A percentile compares a stretch with the other conserved stretches of the same genome.
These are phyloP conservation scores for Leishmania braziliensis DNA, from an alignment of 208 protist genomes.

Conservation along the genomic window DNA sequence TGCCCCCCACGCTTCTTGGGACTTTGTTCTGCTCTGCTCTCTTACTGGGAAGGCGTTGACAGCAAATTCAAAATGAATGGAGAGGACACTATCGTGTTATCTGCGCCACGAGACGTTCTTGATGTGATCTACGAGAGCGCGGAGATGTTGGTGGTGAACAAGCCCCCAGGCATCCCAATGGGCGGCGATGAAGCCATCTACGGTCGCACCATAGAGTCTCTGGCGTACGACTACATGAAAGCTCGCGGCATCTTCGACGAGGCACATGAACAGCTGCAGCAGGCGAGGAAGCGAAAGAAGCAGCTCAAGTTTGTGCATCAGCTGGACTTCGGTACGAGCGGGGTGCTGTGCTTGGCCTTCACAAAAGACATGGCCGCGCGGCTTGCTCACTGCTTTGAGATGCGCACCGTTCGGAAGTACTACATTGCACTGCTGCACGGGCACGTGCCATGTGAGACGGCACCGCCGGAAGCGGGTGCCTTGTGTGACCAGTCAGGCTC, in stretches of 20 bases:
- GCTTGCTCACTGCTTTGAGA: conserved; percentile 87
- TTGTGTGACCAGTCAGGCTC: neutral
- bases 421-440: conserved; percentile 86
- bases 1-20: neutral
- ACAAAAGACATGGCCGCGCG: conserved; percentile 75
- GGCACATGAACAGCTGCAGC: conserved; percentile 30
- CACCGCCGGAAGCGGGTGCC: neutral
- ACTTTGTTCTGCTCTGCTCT: no score
- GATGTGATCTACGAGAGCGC: conserved; percentile 61
- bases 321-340: conserved; percentile 91
- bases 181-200: conserved; percentile 45
- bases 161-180: conserved; percentile 86
- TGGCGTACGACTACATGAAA: conserved; percentile 50
- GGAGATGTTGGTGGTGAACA: conserved; percentile 88
- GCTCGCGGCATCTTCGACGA: conserved; percentile 36
- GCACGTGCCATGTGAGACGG: conserved; percentile 36
- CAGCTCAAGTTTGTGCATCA: conserved; percentile 92
- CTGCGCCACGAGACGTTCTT: neutral
- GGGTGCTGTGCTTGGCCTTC: conserved; percentile 89
- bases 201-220: conserved; percentile 52
- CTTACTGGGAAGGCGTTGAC: neutral
- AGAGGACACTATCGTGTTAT: neutral
- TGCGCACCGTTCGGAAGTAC: conserved; percentile 73
- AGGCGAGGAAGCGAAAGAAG: conserved; percentile 40
- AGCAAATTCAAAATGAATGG: neutral